These are phyloP conservation scores for Corylus americana DNA, from an alignment of 306 rosid species.

Conservation along the genomic window DNA sequence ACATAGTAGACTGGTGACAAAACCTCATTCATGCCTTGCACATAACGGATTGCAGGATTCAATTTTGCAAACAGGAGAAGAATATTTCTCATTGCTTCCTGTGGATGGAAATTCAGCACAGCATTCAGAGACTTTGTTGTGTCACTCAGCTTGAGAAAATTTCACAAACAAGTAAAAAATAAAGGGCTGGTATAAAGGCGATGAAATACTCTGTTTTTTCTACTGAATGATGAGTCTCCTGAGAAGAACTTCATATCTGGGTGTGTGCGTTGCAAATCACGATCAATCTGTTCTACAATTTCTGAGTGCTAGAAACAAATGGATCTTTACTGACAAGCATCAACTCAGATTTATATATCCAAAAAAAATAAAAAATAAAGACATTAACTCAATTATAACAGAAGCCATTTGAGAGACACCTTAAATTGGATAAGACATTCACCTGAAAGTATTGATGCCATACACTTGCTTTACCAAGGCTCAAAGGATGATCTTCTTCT, in stretches of 20 bases:
- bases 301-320: slow-evolving; percentile 57
- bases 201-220: slow-evolving; percentile 57
- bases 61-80: slow-evolving; percentile 74
- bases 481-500: slow-evolving; percentile 87
- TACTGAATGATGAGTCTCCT: slow-evolving; percentile 60
- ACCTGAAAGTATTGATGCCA: slow-evolving; percentile 75
- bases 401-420: slow-evolving; percentile 15
- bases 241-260: slow-evolving; percentile 79
- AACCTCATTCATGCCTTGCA: slow-evolving; percentile 95
- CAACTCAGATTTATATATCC: background rate
- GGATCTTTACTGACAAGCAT: slow-evolving; percentile 14
- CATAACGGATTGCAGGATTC: slow-evolving; percentile 79
- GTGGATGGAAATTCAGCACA: slow-evolving; percentile 25
- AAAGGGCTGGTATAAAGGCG: background rate
- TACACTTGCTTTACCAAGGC: slow-evolving; percentile 65
- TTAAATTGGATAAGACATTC: slow-evolving; percentile 31
- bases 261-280: slow-evolving; percentile 80
- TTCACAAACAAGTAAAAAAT: slow-evolving; percentile 10
- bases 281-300: slow-evolving; percentile 72
- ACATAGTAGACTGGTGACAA: slow-evolving; percentile 79
- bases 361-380: background rate
- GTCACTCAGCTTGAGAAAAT: slow-evolving; percentile 12
- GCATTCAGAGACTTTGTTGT: slow-evolving; percentile 9
- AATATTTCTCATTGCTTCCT: slow-evolving; percentile 85
- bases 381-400: background rate